Base-by-base conservation (phyloP, 2,329 filamentous ascomycete genomes). In the Alternaria conjuncta region DNA sequence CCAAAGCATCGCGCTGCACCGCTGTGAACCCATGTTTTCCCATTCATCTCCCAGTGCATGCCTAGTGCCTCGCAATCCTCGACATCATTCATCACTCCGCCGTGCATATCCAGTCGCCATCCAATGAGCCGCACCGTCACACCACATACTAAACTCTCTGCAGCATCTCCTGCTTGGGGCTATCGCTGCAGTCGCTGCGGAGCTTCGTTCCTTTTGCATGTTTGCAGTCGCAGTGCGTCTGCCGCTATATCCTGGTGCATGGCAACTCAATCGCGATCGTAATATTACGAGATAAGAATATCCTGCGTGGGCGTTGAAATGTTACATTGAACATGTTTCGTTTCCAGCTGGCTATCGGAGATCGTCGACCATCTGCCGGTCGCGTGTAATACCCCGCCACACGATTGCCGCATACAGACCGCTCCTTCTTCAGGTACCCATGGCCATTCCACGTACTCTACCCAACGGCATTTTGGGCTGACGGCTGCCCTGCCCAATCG, bases 21-120 rank as follows among this genome's bases (percentile, higher is more conserved):
- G 64, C 65, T 59, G 60, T 65, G 69, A 72, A 75, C 72, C 66
- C 65, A 65, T 65, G 68, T 60, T 70, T 74, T 75, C 71, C 71
- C 67, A 64, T 72, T 75, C 71, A 73, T 72, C 68, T 70, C 61
- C 59, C 55, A 63, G 55, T 73, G 73, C 75, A 67, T 67, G 49
- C 32, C 64, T 73, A 75, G 69, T 65, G 57, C 66, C 13, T 21
- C 20, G 43, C 30, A 56, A 62, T 63, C 51, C 45, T 59, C 55
- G 23, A 55, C n/a, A 57, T 69, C 66, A 64, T 65, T 41, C 46
- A 50, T 21, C 46, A 26, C 15, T 15, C 11, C 46, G 32, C 49
- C 12, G 36, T 55, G 49, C 28, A 50, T 26, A 44, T 65, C 57
- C 61, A 32, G 21, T 20, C 44, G 50, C 18, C 49, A 21, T 50